phyloP scores from a whole-genome alignment of 495 filamentous ascomycete species.

The Hamigera avellanea region DNA sequence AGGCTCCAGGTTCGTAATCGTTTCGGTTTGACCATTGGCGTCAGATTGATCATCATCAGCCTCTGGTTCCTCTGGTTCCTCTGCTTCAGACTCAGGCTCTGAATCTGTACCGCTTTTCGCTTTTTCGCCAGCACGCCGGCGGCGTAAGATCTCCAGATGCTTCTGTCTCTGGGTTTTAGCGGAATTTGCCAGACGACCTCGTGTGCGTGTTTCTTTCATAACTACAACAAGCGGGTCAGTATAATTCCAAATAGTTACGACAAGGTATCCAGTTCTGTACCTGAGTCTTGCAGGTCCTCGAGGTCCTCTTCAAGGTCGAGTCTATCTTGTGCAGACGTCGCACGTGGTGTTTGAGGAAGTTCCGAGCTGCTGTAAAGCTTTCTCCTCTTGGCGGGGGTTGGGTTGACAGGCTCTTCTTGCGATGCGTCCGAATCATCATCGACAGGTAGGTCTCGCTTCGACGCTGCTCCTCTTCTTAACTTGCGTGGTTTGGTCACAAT shows the following conservation, averaged over 20 bases:
- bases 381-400: slow-evolving; percentile 5
- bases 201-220: slow-evolving; percentile 29
- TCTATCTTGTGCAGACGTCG: slow-evolving; percentile 4
- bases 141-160: slow-evolving; percentile 41
- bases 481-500: slow-evolving; percentile 17
- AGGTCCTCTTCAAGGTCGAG: slow-evolving; percentile 15
- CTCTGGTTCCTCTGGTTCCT: slow-evolving; percentile 15
- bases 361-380: neutral
- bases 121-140: slow-evolving; percentile 46
- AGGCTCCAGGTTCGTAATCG: neutral
- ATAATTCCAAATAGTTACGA: neutral
- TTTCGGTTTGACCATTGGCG: neutral
- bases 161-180: slow-evolving; percentile 32
- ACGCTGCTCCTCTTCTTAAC: slow-evolving; percentile 16
- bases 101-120: slow-evolving; percentile 25
- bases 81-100: slow-evolving; percentile 8
- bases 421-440: slow-evolving; percentile 16
- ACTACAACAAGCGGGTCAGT: slow-evolving; percentile 12
- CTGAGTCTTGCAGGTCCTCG: slow-evolving; percentile 27
- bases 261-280: slow-evolving; percentile 7
- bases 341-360: slow-evolving; percentile 1
- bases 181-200: slow-evolving; percentile 25
- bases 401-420: slow-evolving; percentile 18
- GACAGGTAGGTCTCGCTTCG: slow-evolving; percentile 3
- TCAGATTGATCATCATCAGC: slow-evolving; percentile 7